These are phyloP conservation scores for Platanthera guangdongensis DNA, from an alignment of 106 monocot species.

Conservation along the genomic window DNA sequence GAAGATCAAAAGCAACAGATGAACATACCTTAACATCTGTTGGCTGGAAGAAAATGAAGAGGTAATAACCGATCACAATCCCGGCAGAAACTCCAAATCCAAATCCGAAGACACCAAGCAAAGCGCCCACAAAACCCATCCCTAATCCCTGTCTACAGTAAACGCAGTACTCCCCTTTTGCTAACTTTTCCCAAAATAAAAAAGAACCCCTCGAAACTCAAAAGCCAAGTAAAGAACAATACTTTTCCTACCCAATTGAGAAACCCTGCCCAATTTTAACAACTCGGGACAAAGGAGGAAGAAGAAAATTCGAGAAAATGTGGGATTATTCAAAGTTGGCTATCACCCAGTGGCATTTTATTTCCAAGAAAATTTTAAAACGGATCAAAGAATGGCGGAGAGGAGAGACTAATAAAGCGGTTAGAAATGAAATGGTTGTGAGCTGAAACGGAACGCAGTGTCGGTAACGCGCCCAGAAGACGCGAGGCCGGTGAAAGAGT, in stretches of 20 bases:
- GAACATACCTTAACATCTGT: slow-evolving; percentile 51
- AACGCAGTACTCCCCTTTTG: neutral
- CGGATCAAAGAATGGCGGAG: neutral
- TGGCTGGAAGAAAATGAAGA: slow-evolving; percentile 74
- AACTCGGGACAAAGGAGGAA: neutral
- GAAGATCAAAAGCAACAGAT: neutral
- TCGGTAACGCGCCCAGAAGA: slow-evolving; percentile 5
- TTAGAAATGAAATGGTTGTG: neutral
- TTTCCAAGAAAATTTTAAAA: neutral
- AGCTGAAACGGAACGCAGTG: slow-evolving; percentile 4
- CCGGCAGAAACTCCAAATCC: slow-evolving; percentile 54
- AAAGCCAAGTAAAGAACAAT: slow-evolving; percentile 8
- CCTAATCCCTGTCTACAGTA: neutral
- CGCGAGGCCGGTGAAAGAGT: neutral
- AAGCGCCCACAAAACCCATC: slow-evolving; percentile 55
- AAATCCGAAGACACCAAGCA: slow-evolving; percentile 60
- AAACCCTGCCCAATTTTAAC: slow-evolving; percentile 4
- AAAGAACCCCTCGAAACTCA: slow-evolving; percentile 3
- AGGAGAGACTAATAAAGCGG: neutral
- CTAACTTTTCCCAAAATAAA: neutral
- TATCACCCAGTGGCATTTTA: neutral
- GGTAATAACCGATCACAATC: slow-evolving; percentile 61
- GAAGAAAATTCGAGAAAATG: neutral
- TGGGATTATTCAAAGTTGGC: neutral
- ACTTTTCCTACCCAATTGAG: slow-evolving; percentile 2